Evolutionary conservation across 2,329 filamentous ascomycete genomes (phyloP), one percentile per base, ranked within the genome.

Genomic region (Nigrospora sphaerica): DNA sequence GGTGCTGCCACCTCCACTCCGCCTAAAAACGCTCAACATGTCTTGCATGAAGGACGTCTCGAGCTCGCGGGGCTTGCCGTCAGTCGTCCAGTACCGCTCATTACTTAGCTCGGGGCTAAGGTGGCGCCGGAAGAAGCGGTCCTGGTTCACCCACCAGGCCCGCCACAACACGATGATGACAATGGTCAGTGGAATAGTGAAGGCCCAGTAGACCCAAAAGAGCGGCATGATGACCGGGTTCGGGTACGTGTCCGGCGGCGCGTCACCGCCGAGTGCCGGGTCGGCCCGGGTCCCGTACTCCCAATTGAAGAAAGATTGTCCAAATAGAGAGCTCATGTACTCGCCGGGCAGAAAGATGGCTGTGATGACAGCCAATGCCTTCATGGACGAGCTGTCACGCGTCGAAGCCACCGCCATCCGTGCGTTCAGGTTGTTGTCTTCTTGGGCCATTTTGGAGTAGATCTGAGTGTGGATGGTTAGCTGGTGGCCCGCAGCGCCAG

Each of bases 391-490:
- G 17, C 65, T 70, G 55, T 73, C 70, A 14, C 73, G 80, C 40
- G 88, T 86, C 44, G 95, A 93, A 61, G 86, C 88, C 6, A 95
- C 88, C 0, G 86, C 88, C 1, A 67, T 74, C 57, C 73, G 72
- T 17, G 67, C 77, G 19, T 75, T 78, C 49, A 73, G 62, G 28
- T 70, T 68, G 51, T 73, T 73, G 53, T 73, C 70, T 48, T 73
- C 70, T 50, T 73, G 70, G 4, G 70, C 70, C 66, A 73, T 72
- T 52, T 72, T 72, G 51, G 66, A 70, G 59, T 72, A 73, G 48
- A 73, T 72, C 66, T 69, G 40, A 1, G 14, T 54, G 17, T 10
- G 6, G 18, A 2, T 23, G 18, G 14, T 5, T 6, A 32, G 17
- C 13, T 3, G 12, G 9, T 14, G 6, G 3, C 7, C 7, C 23